Evolutionary conservation across 2,329 filamentous ascomycete species (phyloP).

Genomic region (Colletotrichum sp.): DNA sequence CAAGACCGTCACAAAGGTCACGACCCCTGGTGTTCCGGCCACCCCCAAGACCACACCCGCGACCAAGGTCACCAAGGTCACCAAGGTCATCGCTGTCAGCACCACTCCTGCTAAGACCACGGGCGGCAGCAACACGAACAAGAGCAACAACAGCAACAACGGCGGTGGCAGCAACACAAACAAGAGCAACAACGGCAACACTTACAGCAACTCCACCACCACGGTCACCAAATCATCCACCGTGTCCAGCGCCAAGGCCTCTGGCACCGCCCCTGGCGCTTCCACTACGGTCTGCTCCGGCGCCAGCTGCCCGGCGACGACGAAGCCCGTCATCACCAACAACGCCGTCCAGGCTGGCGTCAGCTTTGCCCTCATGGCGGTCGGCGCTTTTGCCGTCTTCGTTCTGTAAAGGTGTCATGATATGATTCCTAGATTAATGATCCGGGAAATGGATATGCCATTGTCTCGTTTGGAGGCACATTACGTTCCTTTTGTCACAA

Average conservation of each 20-base stretch:
- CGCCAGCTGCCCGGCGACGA: not conserved
- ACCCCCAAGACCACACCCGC: not conserved
- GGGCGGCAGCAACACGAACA: conserved; percentile 12
- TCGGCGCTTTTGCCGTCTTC: conserved; percentile 3
- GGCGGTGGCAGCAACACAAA: conserved; percentile 22
- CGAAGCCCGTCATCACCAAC: conserved; percentile 1
- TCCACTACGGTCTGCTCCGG: not conserved
- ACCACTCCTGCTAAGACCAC: not conserved
- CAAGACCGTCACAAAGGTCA: conserved; percentile 35
- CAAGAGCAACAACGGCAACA: not conserved
- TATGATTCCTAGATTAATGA: not conserved
- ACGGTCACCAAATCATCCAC: not conserved
- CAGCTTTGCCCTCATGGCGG: conserved; percentile 15
- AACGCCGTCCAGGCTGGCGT: conserved; percentile 6
- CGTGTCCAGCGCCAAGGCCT: not conserved
- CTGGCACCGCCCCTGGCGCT: conserved; percentile 9
- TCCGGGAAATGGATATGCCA: not conserved
- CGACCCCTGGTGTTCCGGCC: not conserved
- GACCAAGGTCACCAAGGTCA: not conserved
- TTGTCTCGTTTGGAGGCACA: not conserved
- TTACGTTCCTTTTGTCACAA: not conserved
- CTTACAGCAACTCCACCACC: not conserved
- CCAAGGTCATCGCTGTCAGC: not conserved
- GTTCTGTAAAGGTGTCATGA: not conserved
- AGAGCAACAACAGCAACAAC: conserved; percentile 30